Evolutionary conservation across 768 basidiomycete genomes (phyloP).

Genomic region (Rhodotorula graminis): DNA sequence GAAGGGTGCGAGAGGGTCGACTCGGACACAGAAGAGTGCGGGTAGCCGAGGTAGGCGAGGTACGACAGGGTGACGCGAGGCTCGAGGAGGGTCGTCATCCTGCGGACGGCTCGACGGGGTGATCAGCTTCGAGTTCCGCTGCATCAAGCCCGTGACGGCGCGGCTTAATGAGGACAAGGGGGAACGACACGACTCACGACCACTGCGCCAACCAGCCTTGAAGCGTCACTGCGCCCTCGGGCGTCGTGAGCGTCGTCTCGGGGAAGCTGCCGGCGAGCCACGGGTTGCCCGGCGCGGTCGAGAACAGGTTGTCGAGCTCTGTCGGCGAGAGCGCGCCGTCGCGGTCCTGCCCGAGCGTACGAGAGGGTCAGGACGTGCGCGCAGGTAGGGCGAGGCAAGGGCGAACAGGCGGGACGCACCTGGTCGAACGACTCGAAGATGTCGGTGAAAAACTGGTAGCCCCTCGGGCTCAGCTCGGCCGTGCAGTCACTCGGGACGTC

Average conservation of each 20-base stretch:
- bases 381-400: background rate
- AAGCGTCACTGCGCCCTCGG: slow-evolving; percentile 81
- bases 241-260: slow-evolving; percentile 71
- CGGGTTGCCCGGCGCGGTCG: slow-evolving; percentile 93
- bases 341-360: slow-evolving; percentile 62
- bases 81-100: slow-evolving; percentile 96
- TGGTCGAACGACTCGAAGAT: slow-evolving; percentile 94
- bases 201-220: slow-evolving; percentile 98
- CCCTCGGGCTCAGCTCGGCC: slow-evolving; percentile 86
- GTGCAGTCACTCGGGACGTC: slow-evolving; percentile 91
- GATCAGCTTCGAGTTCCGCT: background rate
- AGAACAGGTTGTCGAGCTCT: slow-evolving; percentile 84
- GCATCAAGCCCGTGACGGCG: no score
- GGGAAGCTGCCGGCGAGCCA: slow-evolving; percentile 89
- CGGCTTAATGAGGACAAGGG: no score
- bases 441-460: slow-evolving; percentile 95
- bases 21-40: slow-evolving; percentile 54
- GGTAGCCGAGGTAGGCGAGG: slow-evolving; percentile 90
- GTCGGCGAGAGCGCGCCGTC: slow-evolving; percentile 81
- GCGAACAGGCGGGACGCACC: slow-evolving; percentile 48
- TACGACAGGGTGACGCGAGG: slow-evolving; percentile 86
- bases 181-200: slow-evolving; percentile 76
- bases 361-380: background rate
- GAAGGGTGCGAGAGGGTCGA: slow-evolving; percentile 8
- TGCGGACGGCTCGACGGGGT: slow-evolving; percentile 46